These are phyloP conservation scores for Camelina laxa DNA, from an alignment of 345 rosid genomes.

Conservation along the genomic window DNA sequence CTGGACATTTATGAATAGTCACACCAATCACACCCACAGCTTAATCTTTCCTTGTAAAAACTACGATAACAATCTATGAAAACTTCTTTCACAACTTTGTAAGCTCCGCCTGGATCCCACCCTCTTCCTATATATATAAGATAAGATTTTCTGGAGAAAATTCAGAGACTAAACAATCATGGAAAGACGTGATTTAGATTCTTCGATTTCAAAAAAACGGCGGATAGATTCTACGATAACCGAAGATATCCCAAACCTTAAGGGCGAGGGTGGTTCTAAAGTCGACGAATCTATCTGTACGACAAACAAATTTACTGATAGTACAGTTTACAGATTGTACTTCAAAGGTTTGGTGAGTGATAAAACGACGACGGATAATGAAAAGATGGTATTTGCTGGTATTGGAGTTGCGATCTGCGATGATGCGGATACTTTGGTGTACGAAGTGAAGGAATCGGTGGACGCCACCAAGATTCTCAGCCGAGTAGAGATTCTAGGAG, in stretches of 20 bases:
- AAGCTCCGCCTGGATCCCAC: not conserved
- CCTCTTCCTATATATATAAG: not conserved
- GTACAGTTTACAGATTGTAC: not conserved
- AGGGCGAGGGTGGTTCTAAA: not conserved
- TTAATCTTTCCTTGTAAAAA: not conserved
- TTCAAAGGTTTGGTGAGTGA: constrained; percentile 15
- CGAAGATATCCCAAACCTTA: not conserved
- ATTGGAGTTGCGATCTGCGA: constrained; percentile 3
- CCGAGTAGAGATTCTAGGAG: not conserved
- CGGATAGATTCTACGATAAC: not conserved
- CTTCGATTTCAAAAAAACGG: not conserved
- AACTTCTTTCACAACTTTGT: not conserved
- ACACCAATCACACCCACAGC: not conserved
- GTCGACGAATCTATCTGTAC: not conserved
- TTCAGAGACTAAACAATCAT: not conserved
- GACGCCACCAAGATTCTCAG: no score
- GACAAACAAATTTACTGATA: not conserved
- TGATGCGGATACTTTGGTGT: not conserved
- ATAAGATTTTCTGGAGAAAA: not conserved
- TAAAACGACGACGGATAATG: not conserved
- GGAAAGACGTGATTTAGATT: not conserved
- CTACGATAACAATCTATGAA: not conserved
- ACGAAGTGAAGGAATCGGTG: not conserved
- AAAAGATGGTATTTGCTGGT: not conserved
- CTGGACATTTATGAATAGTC: not conserved